A percentile compares a stretch with the other conserved stretches of the same genome.
These are phyloP conservation scores for Mycosarcoma maydis DNA, from an alignment of 1,284 basidiomycete species.

Conservation along the genomic window DNA sequence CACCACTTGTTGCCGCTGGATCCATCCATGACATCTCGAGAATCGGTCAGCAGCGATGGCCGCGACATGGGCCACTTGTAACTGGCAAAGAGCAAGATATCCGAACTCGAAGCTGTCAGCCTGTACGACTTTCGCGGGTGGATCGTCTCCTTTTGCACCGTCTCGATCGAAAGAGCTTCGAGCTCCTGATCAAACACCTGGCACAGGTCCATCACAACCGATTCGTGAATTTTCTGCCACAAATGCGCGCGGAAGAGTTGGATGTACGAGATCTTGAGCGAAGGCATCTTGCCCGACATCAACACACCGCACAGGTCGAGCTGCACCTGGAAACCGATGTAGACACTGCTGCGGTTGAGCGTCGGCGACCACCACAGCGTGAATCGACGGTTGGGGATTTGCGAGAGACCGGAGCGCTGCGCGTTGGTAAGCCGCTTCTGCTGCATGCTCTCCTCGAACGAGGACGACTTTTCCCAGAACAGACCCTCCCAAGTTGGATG, in stretches of 20 bases:
- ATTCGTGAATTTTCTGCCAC: slow-evolving; percentile 83
- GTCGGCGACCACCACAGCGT: slow-evolving; percentile 98
- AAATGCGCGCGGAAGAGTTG: slow-evolving; percentile 99
- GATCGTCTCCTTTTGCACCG: slow-evolving; percentile 99
- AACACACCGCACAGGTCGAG: slow-evolving; percentile 87
- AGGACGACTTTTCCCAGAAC: slow-evolving; percentile 70
- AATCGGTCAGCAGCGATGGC: slow-evolving; percentile 93
- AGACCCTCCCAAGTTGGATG: slow-evolving; percentile 76
- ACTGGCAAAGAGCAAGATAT: slow-evolving; percentile 95
- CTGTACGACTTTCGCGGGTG: slow-evolving; percentile 99
- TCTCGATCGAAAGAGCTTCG: slow-evolving; percentile 97
- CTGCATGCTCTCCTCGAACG: slow-evolving; percentile 96
- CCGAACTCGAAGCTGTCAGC: slow-evolving; percentile 95
- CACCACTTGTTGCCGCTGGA: slow-evolving; percentile 99
- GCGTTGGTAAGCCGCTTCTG: slow-evolving; percentile 81
- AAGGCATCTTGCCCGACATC: slow-evolving; percentile 98
- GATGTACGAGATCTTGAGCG: slow-evolving; percentile 80
- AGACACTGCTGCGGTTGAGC: slow-evolving; percentile 97
- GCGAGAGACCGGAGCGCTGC: slow-evolving; percentile 93
- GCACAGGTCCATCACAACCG: slow-evolving; percentile 91
- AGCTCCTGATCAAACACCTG: slow-evolving; percentile 99
- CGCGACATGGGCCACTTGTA: slow-evolving; percentile 93
- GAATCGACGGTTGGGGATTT: slow-evolving; percentile 99
- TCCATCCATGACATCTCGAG: slow-evolving; percentile 94
- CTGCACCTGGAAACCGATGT: slow-evolving; percentile 99